Conservation (phyloP, 108 stramenopile genomes). For the Licmophora abbreviata region DNA sequence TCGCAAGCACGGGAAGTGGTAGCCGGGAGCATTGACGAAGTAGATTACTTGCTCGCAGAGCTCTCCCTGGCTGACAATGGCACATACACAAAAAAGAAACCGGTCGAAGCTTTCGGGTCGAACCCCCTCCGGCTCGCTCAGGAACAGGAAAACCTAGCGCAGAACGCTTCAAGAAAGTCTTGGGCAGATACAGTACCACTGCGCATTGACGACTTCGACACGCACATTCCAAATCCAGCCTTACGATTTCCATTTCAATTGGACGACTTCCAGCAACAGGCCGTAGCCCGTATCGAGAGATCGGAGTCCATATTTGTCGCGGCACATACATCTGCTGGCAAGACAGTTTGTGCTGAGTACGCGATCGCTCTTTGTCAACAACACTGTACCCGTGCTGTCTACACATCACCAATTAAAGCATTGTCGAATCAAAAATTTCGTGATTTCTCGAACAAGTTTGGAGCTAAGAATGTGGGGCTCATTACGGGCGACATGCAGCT, state of each 20-base stretch:
- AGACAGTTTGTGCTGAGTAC: slow-evolving; percentile 92
- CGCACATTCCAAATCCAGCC: slow-evolving; percentile 62
- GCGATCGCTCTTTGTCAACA: slow-evolving; percentile 76
- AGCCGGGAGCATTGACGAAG: slow-evolving; percentile 8
- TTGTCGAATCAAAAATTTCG: slow-evolving; percentile 93
- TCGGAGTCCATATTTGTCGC: slow-evolving; percentile 88
- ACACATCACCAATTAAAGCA: slow-evolving; percentile 94
- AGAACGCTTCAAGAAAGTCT: slow-evolving; percentile 50
- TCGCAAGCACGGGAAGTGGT: background rate
- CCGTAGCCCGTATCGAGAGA: slow-evolving; percentile 71
- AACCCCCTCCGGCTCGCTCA: slow-evolving; percentile 34
- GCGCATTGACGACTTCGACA: slow-evolving; percentile 53
- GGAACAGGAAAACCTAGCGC: slow-evolving; percentile 10
- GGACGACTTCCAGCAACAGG: slow-evolving; percentile 92
- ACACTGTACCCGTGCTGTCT: slow-evolving; percentile 73
- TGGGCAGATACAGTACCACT: slow-evolving; percentile 75
- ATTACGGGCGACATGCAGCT: slow-evolving; percentile 87
- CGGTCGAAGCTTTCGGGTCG: slow-evolving; percentile 11
- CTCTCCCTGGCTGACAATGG: slow-evolving; percentile 19
- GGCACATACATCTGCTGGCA: slow-evolving; percentile 92
- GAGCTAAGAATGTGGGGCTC: slow-evolving; percentile 73
- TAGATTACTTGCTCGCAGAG: slow-evolving; percentile 56
- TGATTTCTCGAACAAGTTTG: slow-evolving; percentile 79
- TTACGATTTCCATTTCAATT: slow-evolving; percentile 63
- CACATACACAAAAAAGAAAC: slow-evolving; percentile 13